Conservation (phyloP, 2,329 filamentous ascomycete genomes). For the Aspergillus pseudoterreus region DNA sequence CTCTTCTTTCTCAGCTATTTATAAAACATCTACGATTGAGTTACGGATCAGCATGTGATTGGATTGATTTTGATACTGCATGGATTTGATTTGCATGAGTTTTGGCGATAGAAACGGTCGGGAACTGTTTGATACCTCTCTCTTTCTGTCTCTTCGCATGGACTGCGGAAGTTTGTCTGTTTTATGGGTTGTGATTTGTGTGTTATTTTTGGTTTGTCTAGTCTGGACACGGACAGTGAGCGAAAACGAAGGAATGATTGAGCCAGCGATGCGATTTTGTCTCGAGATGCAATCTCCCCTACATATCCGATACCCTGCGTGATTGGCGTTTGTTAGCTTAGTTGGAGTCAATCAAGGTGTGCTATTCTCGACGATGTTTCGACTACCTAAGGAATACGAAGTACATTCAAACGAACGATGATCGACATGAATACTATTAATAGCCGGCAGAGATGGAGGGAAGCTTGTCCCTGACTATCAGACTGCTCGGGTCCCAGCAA, state of each 20-base stretch:
- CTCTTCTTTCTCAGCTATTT: not conserved
- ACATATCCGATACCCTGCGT: too few relatives aligned
- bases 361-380: too few relatives aligned
- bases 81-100: not conserved
- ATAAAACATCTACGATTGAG: not conserved
- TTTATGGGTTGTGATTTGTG: not conserved
- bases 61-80: not conserved
- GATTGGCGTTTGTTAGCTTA: too few relatives aligned
- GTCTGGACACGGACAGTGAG: not conserved
- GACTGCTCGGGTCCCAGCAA: not conserved
- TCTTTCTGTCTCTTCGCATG: not conserved
- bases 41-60: not conserved
- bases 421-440: not conserved
- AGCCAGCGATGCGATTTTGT: too few relatives aligned
- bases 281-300: too few relatives aligned
- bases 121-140: not conserved
- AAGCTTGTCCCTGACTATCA: too few relatives aligned
- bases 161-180: not conserved
- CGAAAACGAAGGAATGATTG: too few relatives aligned
- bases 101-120: constrained; percentile 1
- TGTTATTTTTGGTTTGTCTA: not conserved
- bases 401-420: not conserved
- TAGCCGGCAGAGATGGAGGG: not conserved
- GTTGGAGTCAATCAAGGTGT: too few relatives aligned
- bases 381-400: too few relatives aligned